A percentile compares a stretch with the other conserved stretches of the same genome.
Conservation (phyloP, 2,329 filamentous ascomycete genomes). For the Boeremia exigua region DNA sequence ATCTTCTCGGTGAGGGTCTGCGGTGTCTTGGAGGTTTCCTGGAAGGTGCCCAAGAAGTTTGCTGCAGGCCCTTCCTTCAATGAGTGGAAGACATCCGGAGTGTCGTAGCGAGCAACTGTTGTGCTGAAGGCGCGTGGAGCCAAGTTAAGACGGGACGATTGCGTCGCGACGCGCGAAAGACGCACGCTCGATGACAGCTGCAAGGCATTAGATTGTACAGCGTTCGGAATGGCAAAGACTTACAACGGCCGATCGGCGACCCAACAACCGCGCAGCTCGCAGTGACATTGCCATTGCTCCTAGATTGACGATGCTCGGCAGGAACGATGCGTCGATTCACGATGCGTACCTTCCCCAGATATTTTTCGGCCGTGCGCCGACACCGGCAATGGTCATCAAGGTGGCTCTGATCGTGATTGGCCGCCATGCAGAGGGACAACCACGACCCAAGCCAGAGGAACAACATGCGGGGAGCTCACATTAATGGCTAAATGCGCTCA, state of each 20-base stretch:
- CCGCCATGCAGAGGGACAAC: slow-evolving; percentile 22
- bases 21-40: slow-evolving; percentile 54
- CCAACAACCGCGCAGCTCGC: slow-evolving; percentile 42
- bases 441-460: slow-evolving; percentile 26
- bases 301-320: slow-evolving; percentile 21
- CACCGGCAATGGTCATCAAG: slow-evolving; percentile 40
- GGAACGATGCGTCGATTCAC: slow-evolving; percentile 24
- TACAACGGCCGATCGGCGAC: slow-evolving; percentile 40
- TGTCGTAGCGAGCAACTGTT: slow-evolving; percentile 27
- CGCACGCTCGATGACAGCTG: slow-evolving; percentile 36
- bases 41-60: slow-evolving; percentile 76
- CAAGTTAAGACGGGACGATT: slow-evolving; percentile 29
- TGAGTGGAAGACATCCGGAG: slow-evolving; percentile 61
- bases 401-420: slow-evolving; percentile 36
- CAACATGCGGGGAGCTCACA: slow-evolving; percentile 15
- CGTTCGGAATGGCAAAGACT: slow-evolving; percentile 6
- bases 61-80: slow-evolving; percentile 66
- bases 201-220: slow-evolving; percentile 21
- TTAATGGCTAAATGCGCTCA: slow-evolving; percentile 5
- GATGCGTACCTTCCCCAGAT: slow-evolving; percentile 26
- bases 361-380: slow-evolving; percentile 35
- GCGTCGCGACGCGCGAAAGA: slow-evolving; percentile 34
- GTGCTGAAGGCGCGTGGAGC: slow-evolving; percentile 38
- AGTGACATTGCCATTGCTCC: slow-evolving; percentile 47
- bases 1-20: slow-evolving; percentile 95